Conservation (phyloP, 805 yeast genomes). For the Torulaspora indica region DNA sequence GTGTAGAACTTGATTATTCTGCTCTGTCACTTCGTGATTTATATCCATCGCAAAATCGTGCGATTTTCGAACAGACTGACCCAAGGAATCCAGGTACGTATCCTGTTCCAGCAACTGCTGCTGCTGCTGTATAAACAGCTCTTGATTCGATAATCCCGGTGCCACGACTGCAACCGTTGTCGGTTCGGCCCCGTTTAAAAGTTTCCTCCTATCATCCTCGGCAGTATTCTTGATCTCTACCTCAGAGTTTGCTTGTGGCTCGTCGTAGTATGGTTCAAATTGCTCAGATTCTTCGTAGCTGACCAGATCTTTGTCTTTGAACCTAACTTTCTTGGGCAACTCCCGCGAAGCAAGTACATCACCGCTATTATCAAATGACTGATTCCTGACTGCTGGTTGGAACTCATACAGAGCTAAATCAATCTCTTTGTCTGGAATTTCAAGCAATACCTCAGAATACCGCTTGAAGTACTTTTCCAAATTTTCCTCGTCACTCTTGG, state of each 20-base stretch:
- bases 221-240: not conserved
- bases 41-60: conserved; percentile 45
- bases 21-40: conserved; percentile 45
- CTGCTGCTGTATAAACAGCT: conserved; percentile 42
- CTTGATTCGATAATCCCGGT: conserved; percentile 33
- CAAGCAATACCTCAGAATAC: conserved; percentile 18
- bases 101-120: conserved; percentile 48
- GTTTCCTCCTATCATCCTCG: conserved; percentile 5
- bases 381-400: conserved; percentile 6
- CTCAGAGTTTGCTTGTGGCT: conserved; percentile 4
- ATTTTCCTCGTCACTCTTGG: conserved; percentile 6
- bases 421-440: conserved; percentile 15
- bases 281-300: conserved; percentile 7
- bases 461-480: conserved; percentile 5
- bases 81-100: conserved; percentile 38
- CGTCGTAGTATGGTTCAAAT: conserved; percentile 29
- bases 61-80: conserved; percentile 43
- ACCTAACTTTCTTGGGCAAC: conserved; percentile 24
- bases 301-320: conserved; percentile 22
- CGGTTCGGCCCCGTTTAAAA: not conserved
- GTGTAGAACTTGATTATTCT: conserved; percentile 42
- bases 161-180: conserved; percentile 1
- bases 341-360: conserved; percentile 3
- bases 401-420: conserved; percentile 16
- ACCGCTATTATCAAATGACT: conserved; percentile 1